A percentile compares a stretch with the other conserved stretches of the same genome.
Conservation (phyloP, 2,329 filamentous ascomycete genomes). For the Aureobasidium pullulans region DNA sequence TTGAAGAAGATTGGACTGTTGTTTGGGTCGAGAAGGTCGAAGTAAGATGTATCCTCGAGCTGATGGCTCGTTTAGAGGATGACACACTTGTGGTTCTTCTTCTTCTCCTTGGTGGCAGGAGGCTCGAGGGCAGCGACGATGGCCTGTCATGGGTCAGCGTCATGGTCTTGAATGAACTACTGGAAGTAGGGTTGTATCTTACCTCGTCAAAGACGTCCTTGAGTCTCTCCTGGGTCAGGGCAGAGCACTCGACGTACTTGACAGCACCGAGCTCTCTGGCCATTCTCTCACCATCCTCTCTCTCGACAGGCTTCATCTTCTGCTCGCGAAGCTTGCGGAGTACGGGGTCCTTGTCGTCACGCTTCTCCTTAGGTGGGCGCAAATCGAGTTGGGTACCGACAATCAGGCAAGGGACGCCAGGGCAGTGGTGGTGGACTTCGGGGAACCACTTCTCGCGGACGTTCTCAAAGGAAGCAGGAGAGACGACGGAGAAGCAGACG, state of each 20-base stretch:
- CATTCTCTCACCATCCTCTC: constrained; percentile 92
- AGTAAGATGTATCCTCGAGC: not conserved
- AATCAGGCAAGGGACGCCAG: constrained; percentile 93
- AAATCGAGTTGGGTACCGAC: constrained; percentile 97
- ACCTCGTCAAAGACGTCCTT: constrained; percentile 99
- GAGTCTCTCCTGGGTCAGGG: constrained; percentile 93
- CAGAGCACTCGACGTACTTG: constrained; percentile 98
- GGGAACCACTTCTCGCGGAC: constrained; percentile 98
- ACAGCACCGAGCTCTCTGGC: constrained; percentile 95
- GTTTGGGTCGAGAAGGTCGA: not conserved
- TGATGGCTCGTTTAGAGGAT: constrained; percentile 26
- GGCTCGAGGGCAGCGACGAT: constrained; percentile 94
- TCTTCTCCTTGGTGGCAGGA: constrained; percentile 50
- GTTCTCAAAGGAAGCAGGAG: constrained; percentile 97
- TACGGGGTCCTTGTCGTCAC: constrained; percentile 46
- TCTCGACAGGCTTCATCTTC: constrained; percentile 88
- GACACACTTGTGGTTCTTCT: constrained; percentile 29
- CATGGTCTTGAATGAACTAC: not conserved
- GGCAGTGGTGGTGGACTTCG: constrained; percentile 97
- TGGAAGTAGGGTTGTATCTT: constrained; percentile 28
- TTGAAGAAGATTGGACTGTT: constrained; percentile 1
- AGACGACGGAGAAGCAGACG: constrained; percentile 97
- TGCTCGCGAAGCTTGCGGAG: constrained; percentile 89
- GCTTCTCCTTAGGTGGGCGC: constrained; percentile 24
- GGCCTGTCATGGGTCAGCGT: constrained; percentile 50